These are phyloP conservation scores for Crepidotus variabilis DNA, from an alignment of 768 basidiomycete species.

Conservation along the genomic window DNA sequence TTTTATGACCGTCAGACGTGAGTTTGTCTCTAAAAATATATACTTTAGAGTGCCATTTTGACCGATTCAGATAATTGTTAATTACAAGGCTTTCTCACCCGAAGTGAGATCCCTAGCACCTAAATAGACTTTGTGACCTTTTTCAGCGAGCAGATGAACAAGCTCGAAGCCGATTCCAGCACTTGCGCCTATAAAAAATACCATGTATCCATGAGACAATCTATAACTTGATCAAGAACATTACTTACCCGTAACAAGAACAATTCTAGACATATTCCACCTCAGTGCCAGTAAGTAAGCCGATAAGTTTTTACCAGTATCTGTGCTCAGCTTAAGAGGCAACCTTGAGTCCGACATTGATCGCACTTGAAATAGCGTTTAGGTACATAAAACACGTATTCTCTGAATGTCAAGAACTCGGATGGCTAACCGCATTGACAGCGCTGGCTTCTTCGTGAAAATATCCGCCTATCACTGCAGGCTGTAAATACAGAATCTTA, in stretches of 20 bases:
- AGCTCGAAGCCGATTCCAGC: conserved; percentile 45
- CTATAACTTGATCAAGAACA: too few relatives aligned
- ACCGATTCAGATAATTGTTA: too few relatives aligned
- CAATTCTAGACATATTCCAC: conserved; percentile 22
- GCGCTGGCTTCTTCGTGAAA: too few relatives aligned
- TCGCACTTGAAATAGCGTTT: too few relatives aligned
- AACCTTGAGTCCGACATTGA: background rate
- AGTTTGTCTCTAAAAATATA: conserved; percentile 22
- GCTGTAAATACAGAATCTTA: too few relatives aligned
- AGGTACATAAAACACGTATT: too few relatives aligned
- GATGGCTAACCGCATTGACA: too few relatives aligned
- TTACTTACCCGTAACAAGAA: conserved; percentile 37
- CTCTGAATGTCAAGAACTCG: too few relatives aligned
- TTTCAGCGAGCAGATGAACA: conserved; percentile 36
- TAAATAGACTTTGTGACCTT: conserved; percentile 41
- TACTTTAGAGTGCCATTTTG: conserved; percentile 14
- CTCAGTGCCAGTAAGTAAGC: too few relatives aligned
- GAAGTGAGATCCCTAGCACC: conserved; percentile 34
- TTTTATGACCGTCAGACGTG: conserved; percentile 24
- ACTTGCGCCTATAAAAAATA: conserved; percentile 29
- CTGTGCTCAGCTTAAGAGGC: background rate
- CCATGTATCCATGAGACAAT: too few relatives aligned
- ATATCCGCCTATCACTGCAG: too few relatives aligned
- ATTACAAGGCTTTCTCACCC: conserved; percentile 39
- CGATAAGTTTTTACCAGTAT: too few relatives aligned